Base-by-base conservation (phyloP, 176 grass and related monocot species). In the Paspalum vaginatum region DNA sequence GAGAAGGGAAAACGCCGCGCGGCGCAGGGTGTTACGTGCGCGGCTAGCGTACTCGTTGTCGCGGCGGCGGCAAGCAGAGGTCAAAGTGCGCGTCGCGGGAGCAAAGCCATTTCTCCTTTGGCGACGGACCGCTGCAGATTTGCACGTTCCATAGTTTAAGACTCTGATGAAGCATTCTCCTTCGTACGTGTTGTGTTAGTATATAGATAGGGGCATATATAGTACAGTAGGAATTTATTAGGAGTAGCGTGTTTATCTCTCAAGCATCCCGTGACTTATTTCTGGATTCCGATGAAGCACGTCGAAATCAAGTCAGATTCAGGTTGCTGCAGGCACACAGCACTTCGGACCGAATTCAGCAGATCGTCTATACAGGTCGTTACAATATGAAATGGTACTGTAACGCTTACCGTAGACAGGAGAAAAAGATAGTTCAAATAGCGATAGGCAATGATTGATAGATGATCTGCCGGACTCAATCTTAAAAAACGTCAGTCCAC, bases 51-150 rank as follows among this genome's bases (percentile, higher is more conserved):
- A 47, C 43, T 51, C 20, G 6, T 39, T 15, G 41, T 7, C 6
- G 54, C 2, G 42, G 75, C 38, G 60, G 84, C 41, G 41, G 26
- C 72, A 11, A 9, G 17, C 9, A 69, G 44, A 50, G 61, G 78
- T 76, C 71, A 81, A 81, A 74, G 54, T 61, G 52, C 73, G 84
- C 77, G 13, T 74, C 74, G 52, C 77, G 59, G 26, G 61, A 69
- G 12, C 49, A 13, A 10, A 55, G 70, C 48, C 70, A n/a, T 38
- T 54, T 12, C 26, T n/a, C 48, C 20, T 13, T 11, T 26, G 48
- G 48, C 25, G 16, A 39, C 27, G 49, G 17, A 54, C 61, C 61
- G 39, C 27, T 27, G 32, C 32, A 17, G 27, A 40, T 64, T 40
- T 32, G 32, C 32, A 32, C 5, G 9, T 20, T 52, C 16, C 20